These are phyloP conservation scores for Penicillium sp. DNA, from an alignment of 2,329 filamentous ascomycete species.

Conservation along the genomic window DNA sequence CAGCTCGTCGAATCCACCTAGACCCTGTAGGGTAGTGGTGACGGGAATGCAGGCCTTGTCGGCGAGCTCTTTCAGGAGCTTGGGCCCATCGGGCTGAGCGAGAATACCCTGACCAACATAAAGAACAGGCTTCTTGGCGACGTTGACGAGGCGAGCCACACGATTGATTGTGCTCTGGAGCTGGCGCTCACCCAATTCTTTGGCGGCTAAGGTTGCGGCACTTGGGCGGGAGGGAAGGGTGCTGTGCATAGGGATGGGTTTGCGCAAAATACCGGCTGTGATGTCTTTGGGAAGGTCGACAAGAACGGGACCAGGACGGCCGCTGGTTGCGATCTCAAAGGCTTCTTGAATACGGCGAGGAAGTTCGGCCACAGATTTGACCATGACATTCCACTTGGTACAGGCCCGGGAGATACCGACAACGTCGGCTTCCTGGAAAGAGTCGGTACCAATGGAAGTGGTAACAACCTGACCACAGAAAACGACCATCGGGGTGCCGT, in stretches of 20 bases:
- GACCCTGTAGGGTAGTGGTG: constrained; percentile 91
- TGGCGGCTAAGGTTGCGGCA: constrained; percentile 80
- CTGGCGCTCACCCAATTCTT: constrained; percentile 73
- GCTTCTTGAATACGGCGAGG: constrained; percentile 95
- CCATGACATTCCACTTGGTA: constrained; percentile 99
- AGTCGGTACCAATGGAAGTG: constrained; percentile 87
- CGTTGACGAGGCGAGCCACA: constrained; percentile 81
- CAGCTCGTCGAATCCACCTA: constrained; percentile 90
- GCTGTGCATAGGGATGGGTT: constrained; percentile 79
- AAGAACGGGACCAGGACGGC: constrained; percentile 89
- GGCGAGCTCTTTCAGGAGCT: constrained; percentile 80
- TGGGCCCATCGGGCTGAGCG: constrained; percentile 75
- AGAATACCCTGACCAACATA: constrained; percentile 93
- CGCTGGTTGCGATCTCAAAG: constrained; percentile 95
- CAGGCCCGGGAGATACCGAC: constrained; percentile 92
- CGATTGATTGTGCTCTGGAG: constrained; percentile 74
- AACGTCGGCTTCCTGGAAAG: constrained; percentile 96
- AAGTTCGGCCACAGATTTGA: constrained; percentile 91
- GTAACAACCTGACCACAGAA: constrained; percentile 94
- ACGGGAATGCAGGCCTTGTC: constrained; percentile 93
- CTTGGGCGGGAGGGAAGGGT: constrained; percentile 79
- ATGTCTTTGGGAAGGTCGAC: constrained; percentile 97
- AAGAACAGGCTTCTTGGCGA: constrained; percentile 90
- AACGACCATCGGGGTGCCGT: constrained; percentile 94
- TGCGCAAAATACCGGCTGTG: constrained; percentile 80